Base-by-base conservation (phyloP, 768 basidiomycete genomes). In the Lentinula edodes region DNA sequence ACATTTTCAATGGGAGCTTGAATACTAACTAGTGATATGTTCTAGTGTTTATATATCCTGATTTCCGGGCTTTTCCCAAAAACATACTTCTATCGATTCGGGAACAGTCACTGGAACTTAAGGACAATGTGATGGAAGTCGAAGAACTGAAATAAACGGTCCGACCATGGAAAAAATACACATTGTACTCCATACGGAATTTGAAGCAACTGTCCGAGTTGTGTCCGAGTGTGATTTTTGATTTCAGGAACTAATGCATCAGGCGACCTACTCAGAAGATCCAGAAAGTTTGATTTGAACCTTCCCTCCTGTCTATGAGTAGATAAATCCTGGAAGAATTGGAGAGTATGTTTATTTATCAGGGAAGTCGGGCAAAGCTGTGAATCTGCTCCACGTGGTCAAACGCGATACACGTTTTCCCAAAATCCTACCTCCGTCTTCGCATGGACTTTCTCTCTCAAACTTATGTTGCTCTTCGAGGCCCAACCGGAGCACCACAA, bases 391-490 rank as follows among this genome's bases (percentile, higher is more conserved):
- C 15, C 55, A 41, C 39, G 55, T 41, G 39, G 41, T 41, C 7
- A 16, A 38, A 28, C 3, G 28, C 28, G 28, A 53, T 20, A 10
- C 32, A 38, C 55, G 36, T 56, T 56, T 56, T 43, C 41, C 35
- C 13, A 20, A 32, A 20, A 16, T 28, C 32, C 41, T 50, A 20
- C 38, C 32, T 12, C 39, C 50, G n/a, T 23, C 15, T 34, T 3
- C 28, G 38, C 58, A 93, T 92, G 91, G 90, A 93, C 62, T 93
- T 94, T 78, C 75, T 93, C 70, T 88, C 86, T 3, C 89, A 92
- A 72, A 91, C 90, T 5, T 92, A 93, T 74, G 86, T 88, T 53
- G 92, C 92, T 63, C 83, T 93, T 48, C 84, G 92, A 63, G 92
- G 91, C 42, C 90, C 91, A 18, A 85, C 88, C 1, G 91, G 90